Percentiles rank a stretch among this genome's conserved stretches.
Evolutionary conservation across 805 yeast genomes (phyloP).

Genomic region (Ogataea zsoltii): DNA sequence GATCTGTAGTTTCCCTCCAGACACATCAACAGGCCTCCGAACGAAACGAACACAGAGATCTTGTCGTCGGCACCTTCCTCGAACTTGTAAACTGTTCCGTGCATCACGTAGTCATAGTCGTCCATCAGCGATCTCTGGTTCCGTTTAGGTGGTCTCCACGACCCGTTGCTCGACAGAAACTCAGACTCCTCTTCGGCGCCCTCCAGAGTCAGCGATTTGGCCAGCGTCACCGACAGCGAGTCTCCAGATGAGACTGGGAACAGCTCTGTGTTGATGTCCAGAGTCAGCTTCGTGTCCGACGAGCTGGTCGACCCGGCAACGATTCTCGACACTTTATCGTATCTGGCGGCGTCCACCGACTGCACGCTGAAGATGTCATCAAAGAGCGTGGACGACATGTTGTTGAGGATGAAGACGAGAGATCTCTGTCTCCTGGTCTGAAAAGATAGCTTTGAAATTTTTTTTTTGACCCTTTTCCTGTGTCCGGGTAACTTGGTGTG

Average conservation of each 20-base stretch:
- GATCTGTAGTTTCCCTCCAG: conserved; percentile 94
- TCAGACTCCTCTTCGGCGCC: conserved; percentile 47
- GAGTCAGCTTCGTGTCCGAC: conserved; percentile 74
- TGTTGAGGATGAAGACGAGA: too few species aligned
- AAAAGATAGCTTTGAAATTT: neutral
- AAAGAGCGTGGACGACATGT: conserved; percentile 74
- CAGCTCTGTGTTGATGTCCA: conserved; percentile 88
- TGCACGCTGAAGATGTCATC: conserved; percentile 90
- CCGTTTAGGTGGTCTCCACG: conserved; percentile 83
- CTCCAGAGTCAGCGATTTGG: conserved; percentile 66
- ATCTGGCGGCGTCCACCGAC: conserved; percentile 83
- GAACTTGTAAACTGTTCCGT: conserved; percentile 95
- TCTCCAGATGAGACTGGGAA: conserved; percentile 81
- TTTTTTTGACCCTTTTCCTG: neutral
- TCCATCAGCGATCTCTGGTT: conserved; percentile 88
- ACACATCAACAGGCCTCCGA: conserved; percentile 92
- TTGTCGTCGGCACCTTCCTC: conserved; percentile 74
- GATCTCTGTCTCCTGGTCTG: too few species aligned
- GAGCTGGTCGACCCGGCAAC: conserved; percentile 86
- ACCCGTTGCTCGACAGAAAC: conserved; percentile 51
- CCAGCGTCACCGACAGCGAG: conserved; percentile 81
- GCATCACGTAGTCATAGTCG: conserved; percentile 97
- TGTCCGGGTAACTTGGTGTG: neutral
- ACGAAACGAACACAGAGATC: conserved; percentile 89
- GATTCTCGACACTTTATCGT: conserved; percentile 88